Evolutionary conservation across 2,329 filamentous ascomycete genomes (phyloP).

Genomic region (Amphichorda felina): DNA sequence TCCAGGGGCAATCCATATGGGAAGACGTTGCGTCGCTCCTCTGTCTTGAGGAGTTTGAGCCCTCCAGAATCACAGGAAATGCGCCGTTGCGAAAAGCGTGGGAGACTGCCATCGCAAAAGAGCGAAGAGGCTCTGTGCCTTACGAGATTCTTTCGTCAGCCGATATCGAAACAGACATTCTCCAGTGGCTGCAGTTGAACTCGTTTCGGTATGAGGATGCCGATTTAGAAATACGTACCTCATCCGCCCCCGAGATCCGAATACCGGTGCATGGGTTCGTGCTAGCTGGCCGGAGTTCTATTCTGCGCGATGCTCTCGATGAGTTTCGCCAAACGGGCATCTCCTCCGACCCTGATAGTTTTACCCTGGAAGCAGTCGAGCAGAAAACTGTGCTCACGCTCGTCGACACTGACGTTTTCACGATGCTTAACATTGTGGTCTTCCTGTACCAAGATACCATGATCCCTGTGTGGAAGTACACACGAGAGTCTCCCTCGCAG

Average conservation of each 20-base stretch:
- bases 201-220: slow-evolving; percentile 25
- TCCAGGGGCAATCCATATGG: slow-evolving; percentile 60
- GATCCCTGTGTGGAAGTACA: slow-evolving; percentile 79
- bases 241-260: slow-evolving; percentile 52
- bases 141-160: slow-evolving; percentile 46
- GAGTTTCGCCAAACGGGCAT: slow-evolving; percentile 31
- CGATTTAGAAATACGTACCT: slow-evolving; percentile 37
- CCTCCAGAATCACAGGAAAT: slow-evolving; percentile 7
- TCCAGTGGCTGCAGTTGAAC: slow-evolving; percentile 31
- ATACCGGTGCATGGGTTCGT: slow-evolving; percentile 81
- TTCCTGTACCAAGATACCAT: slow-evolving; percentile 73
- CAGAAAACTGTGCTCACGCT: slow-evolving; percentile 51
- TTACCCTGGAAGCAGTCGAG: slow-evolving; percentile 19
- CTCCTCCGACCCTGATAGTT: slow-evolving; percentile 13
- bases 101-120: slow-evolving; percentile 19
- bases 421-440: slow-evolving; percentile 66
- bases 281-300: slow-evolving; percentile 58
- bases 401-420: slow-evolving; percentile 59
- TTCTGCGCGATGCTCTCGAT: slow-evolving; percentile 51
- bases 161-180: slow-evolving; percentile 55
- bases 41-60: slow-evolving; percentile 50
- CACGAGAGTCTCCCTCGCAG: slow-evolving; percentile 50
- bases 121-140: slow-evolving; percentile 36
- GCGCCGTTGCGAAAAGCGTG: slow-evolving; percentile 7
- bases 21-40: slow-evolving; percentile 60